Base-by-base conservation (phyloP, 176 grass and related monocot genomes). In the Avena atlantica region DNA sequence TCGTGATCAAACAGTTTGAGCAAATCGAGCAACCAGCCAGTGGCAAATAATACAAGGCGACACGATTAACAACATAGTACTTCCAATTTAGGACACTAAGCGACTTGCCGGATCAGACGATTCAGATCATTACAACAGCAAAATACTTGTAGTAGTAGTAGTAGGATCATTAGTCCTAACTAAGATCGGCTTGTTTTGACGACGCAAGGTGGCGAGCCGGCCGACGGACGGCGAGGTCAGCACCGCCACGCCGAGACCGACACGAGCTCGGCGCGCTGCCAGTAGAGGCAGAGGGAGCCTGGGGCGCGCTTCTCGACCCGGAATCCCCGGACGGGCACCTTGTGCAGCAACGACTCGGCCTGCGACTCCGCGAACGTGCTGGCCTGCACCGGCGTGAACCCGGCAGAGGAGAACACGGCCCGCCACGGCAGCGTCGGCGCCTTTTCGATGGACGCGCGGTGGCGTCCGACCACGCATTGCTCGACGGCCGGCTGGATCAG, bases 191-290 rank as follows among this genome's bases (percentile, higher is more conserved):
- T 61, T 84, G 27, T 63, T 63, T 44, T 51, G 59, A 56, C 74
- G 59, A 56, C 74, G 48, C 52, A 24, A 9, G 78, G 64, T 19
- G 3, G 78, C 5, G 70, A 23, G 9, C 23, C 70, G 83, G 25
- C 64, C 80, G 74, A 21, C 20, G 70, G 74, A 21, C 27, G 70
- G n/a, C 13, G 42, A 21, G 44, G 31, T 44, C 23, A 98, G 78
- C 93, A 95, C 85, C 90, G 91, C 96, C 96, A 98, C 23, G 92
- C 92, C 17, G 93, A 94, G 15, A 98, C 91, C 3, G 96, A 95
- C 1, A 94, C 88, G 3, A 98, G 88, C 88, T 95, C 93, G 16
- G 84, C 79, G 20, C 86, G 91, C 70, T 98, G 96, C 96, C 96
- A 98, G 81, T 88, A 92, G 65, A 98, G 92, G 86, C 88, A 83